Base-by-base conservation (phyloP, 768 basidiomycete genomes). In the Lactarius tabidus region DNA sequence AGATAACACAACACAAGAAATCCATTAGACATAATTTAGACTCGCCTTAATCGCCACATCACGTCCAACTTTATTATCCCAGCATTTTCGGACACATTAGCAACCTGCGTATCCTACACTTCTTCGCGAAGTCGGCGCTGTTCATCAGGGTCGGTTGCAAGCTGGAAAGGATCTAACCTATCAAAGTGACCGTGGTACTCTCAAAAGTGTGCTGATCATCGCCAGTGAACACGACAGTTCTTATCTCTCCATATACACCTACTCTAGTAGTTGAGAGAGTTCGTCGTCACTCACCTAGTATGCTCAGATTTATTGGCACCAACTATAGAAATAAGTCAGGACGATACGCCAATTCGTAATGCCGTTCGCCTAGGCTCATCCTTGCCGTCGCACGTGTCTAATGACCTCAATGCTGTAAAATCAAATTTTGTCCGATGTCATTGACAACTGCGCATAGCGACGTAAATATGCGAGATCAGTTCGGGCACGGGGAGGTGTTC, bases 11-110 rank as follows among this genome's bases (percentile, higher is more conserved):
- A 20, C 54, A 14, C 48, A 51, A 23, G 31, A 43, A 28, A 23
- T 2, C 5, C 14, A 23, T 63, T 60, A 38, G 18, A 38, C 38
- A 14, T 12, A 12, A 38, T 3, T 38, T 26, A 8, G 41, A 64
- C 63, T 57, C 28, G 69, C 72, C 43, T 70, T 69, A 2, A 64
- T 45, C 38, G 63, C 65, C 14, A 62, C 71, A 67, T 53, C 65
- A 14, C 38, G 38, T 38, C 38, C 18, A 66, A 33, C 53, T 62
- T 48, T 41, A 52, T 41, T 12, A 28, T 52, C 17, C 36, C 60
- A 10, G 51, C 20, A 52, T 59, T 28, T 17, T 57, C 36, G 9
- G 45, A 9, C 8, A 26, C 17, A 28, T 69, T 69, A 26, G 35
- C 28, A 18, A 35, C 43, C 31, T 35, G 54, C 26, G 38, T 36